Percentiles rank a stretch among this genome's conserved stretches.
phyloP scores from a whole-genome alignment of 805 yeast species.

The Saccharomyces eubayanus region DNA sequence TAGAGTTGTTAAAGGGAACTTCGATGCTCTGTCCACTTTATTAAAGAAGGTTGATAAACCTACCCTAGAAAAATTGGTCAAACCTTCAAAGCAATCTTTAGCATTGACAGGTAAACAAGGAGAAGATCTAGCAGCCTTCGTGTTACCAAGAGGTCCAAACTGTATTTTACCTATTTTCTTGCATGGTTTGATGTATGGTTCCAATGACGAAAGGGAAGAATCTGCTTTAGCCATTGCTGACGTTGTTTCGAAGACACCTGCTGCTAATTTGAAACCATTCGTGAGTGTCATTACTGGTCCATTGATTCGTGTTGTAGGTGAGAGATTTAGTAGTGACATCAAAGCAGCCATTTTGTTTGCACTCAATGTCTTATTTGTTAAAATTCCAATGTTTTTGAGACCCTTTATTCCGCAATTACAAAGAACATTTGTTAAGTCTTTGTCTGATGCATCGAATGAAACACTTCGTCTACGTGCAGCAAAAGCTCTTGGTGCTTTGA shows the following conservation, averaged over 20 bases:
- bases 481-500: constrained; percentile 76
- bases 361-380: constrained; percentile 63
- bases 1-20: constrained; percentile 55
- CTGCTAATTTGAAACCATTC: constrained; percentile 72
- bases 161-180: constrained; percentile 84
- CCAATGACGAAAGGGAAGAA: constrained; percentile 68
- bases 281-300: constrained; percentile 96
- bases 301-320: constrained; percentile 94
- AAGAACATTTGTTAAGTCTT: constrained; percentile 88
- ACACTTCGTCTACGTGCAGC: constrained; percentile 78
- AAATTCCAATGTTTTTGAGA: constrained; percentile 83
- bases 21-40: constrained; percentile 55
- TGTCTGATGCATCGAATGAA: constrained; percentile 70
- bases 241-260: constrained; percentile 75
- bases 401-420: constrained; percentile 97
- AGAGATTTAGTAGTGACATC: constrained; percentile 81
- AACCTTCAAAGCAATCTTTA: constrained; percentile 72
- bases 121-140: constrained; percentile 64
- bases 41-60: constrained; percentile 69
- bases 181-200: constrained; percentile 94
- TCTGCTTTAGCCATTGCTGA: constrained; percentile 88
- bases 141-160: constrained; percentile 70
- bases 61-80: constrained; percentile 64
- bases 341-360: constrained; percentile 91
- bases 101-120: constrained; percentile 53